Evolutionary conservation across 345 rosid genomes (phyloP), one percentile per base, ranked within the genome.

Genomic region (Microthlaspi erraticum): DNA sequence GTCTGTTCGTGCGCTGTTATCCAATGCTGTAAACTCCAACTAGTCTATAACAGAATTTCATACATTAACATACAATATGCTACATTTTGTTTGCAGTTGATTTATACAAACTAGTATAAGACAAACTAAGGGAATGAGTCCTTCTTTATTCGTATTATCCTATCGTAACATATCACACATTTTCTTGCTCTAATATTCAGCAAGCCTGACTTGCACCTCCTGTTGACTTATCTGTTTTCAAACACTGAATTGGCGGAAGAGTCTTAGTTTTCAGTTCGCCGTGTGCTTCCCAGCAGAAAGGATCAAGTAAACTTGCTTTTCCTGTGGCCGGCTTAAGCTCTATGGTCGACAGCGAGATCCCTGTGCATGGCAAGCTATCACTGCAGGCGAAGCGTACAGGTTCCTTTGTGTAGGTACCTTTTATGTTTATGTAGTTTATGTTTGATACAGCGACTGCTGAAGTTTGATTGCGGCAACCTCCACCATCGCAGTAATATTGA

Each of bases 361-460:
- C 91, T 1, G 81, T 77, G 84, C 98, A 93, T 13, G 98, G 97
- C 75, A 82, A 42, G 81, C 71, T 78, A 62, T 90, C 92, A 56
- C 97, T 93, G 85, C 96, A 93, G 5, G 96, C 98, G 41, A 90
- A 78, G 72, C 81, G 84, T 36, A 83, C 83, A 10, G 97, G 86
- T 66, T 83, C 56, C 52, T 33, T 62, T 8, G 94, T 84, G 62
- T 91, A 91, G 49, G 97, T 93, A 73, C 98, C 98, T 78, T 68
- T 71, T 70, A 93, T 87, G 61, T 83, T 84, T 55, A 70, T 42
- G 55, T 90, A 93, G 81, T 84, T 85, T 78, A 88, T 83, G 64
- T 73, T 82, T 33, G 89, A 86, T 43, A 93, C 79, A 34, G 85
- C 86, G 61, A 93, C 98, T 10, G 97, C 92, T 12, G 96, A 88